phyloP scores from a whole-genome alignment of 306 rosid species.

The Quercus gilva region DNA sequence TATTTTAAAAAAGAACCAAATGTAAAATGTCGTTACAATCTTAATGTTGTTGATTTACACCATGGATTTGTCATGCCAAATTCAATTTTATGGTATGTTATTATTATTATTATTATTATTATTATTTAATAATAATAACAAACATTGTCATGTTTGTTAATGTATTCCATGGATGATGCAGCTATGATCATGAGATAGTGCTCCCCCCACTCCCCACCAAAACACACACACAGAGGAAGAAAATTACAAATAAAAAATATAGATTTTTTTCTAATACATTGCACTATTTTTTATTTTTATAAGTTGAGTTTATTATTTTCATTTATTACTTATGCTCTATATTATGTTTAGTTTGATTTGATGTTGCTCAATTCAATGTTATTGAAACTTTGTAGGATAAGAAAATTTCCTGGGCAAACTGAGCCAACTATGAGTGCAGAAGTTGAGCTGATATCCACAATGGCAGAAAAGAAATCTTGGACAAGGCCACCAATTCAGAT shows the following conservation, averaged over 20 bases:
- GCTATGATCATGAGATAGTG: background rate
- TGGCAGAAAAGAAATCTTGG: slow-evolving; percentile 91
- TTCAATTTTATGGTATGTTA: no score
- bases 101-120: no score
- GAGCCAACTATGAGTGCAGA: slow-evolving; percentile 99
- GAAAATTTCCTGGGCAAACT: slow-evolving; percentile 95
- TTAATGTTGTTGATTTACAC: no score
- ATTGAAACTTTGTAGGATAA: slow-evolving; percentile 45
- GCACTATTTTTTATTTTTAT: background rate
- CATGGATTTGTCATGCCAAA: no score
- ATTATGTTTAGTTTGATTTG: background rate
- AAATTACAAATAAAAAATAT: background rate
- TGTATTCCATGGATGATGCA: background rate
- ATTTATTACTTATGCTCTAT: background rate
- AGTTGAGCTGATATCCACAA: slow-evolving; percentile 94
- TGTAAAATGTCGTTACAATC: no score
- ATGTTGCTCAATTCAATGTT: background rate
- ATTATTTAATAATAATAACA: no score
- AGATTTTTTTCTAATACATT: background rate
- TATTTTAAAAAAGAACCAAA: no score
- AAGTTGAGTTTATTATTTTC: background rate
- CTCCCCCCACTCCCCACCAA: background rate
- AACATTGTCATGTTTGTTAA: background rate
- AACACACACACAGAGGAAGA: background rate
- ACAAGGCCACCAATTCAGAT: slow-evolving; percentile 97